Base-by-base conservation (phyloP, 805 yeast genomes). In the Pichia paraexigua region DNA sequence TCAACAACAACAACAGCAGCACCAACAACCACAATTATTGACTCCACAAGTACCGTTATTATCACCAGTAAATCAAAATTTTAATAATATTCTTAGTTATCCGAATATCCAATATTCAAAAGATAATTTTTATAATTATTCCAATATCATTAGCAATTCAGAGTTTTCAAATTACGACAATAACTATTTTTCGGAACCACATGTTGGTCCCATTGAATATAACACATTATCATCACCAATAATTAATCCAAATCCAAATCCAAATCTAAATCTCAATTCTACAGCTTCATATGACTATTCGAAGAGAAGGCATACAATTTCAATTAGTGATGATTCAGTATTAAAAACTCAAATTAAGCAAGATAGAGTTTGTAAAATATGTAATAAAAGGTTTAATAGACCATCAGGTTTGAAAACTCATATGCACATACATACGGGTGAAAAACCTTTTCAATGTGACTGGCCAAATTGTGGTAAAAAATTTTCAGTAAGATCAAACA, bases 331-430 rank as follows among this genome's bases (percentile, higher is more conserved):
- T 18, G 20, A 43, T 11, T 24, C 48, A 20, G 12, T 17, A n/a
- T 13, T 39, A 9, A 15, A 15, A 17, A 7, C 1, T 15, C 17
- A 22, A 0, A 15, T 20, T 10, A 47, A 32, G 10, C 45, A 51
- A 22, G 45, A 51, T 28, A 25, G 54, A n/a, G 37, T 44, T 25
- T 51, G 54, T 41, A 46, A 47, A 27, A 41, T 51, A 15, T 51
- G 54, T 44, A 43, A 51, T 55, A 32, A 88, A 64, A 81, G 79
- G 49, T 89, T 89, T 70, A 83, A 87, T 58, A 77, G 95, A 61
- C 91, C 95, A 10, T 83, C 90, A 12, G 87, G 94, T 1, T 71
- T 88, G 50, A 84, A 82, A 56, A 88, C 91, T 5, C 96, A 89
- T 66, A 72, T 77, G 57, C 78, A 87, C 57, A 84, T 87, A 8